These are phyloP conservation scores for Stagonosporopsis cucurbitacearum DNA, from an alignment of 2,329 filamentous ascomycete species.

Conservation along the genomic window DNA sequence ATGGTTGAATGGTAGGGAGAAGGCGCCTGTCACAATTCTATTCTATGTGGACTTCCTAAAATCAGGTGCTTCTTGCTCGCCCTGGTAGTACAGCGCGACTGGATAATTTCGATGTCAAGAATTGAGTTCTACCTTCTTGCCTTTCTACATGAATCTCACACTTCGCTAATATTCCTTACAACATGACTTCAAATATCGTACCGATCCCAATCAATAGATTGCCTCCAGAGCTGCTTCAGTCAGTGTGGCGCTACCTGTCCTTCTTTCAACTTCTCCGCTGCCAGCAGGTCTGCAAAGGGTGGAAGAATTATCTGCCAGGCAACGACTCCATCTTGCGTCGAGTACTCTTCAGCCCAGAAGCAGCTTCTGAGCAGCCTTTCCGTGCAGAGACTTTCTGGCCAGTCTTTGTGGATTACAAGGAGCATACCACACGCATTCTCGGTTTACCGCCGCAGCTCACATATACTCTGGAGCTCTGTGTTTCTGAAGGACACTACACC, in stretches of 20 bases:
- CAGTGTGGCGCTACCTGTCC: not conserved
- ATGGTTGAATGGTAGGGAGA: not conserved
- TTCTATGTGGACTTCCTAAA: too few species aligned
- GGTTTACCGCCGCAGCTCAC: not conserved
- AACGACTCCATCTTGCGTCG: not conserved
- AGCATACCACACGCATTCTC: too few species aligned
- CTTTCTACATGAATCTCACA: not conserved
- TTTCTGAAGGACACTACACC: not conserved
- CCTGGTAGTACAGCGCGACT: too few species aligned
- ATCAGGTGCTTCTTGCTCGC: too few species aligned
- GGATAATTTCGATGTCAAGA: too few species aligned
- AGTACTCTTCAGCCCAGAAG: not conserved
- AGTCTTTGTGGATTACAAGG: not conserved
- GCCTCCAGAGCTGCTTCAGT: conserved; percentile 4
- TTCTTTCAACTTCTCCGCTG: conserved; percentile 7
- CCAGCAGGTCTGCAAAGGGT: conserved; percentile 8
- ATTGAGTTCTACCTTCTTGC: not conserved
- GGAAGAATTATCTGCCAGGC: not conserved
- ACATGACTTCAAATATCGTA: not conserved
- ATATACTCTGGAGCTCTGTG: not conserved
- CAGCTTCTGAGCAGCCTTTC: not conserved
- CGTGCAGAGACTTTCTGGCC: not conserved
- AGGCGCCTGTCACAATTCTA: not conserved
- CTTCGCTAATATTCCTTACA: not conserved
- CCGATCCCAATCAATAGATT: not conserved